Base-by-base conservation (phyloP, 2,329 filamentous ascomycete genomes). In the Ceratocystis papillata region DNA sequence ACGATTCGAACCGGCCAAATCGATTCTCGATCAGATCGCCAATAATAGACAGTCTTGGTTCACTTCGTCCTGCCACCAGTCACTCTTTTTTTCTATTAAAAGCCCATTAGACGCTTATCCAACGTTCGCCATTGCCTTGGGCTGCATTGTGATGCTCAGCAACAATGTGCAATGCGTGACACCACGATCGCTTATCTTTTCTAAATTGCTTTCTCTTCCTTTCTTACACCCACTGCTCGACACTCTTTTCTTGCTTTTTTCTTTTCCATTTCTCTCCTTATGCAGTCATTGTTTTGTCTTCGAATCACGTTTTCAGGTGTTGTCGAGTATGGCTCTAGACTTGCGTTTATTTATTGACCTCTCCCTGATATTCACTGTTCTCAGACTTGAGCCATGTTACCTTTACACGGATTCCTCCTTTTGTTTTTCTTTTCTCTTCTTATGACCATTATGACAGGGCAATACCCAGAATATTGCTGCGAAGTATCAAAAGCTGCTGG, bases 371-470 rank as follows among this genome's bases (percentile, higher is more conserved):
- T 28, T 46, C 7, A n/a, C 5, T 41, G 44, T 46, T 65, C 30
- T 41, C 4, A 33, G 45, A 48, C 25, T 15, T 20, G 8, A 28
- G 25, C 61, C 55, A 33, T 59, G 55, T n/a, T 55, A 55, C 28
- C 48, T 15, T 22, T 5, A 3, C 17, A 57, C 25, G 60, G 8
- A 3, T 7, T 25, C 48, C 61, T 62, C 46, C 28, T 55, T 60
- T 17, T 41, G 25, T 62, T 63, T 37, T 44, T 60, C 46, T 44
- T 15, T 45, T 48, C 30, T 48, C 62, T 44, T 62, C 46, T 66
- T 64, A 69, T 62, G 64, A 67, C 30, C 28, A 44, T 67, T 67
- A 64, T 61, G 62, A 50, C 61, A 50, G 63, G 62, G 55, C 65
- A 28, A 64, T 64, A 64, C 62, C 28, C 64, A 63, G 65, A 67